phyloP scores from a whole-genome alignment of 495 filamentous ascomycete genomes.

The Trichocladium antarcticum region DNA sequence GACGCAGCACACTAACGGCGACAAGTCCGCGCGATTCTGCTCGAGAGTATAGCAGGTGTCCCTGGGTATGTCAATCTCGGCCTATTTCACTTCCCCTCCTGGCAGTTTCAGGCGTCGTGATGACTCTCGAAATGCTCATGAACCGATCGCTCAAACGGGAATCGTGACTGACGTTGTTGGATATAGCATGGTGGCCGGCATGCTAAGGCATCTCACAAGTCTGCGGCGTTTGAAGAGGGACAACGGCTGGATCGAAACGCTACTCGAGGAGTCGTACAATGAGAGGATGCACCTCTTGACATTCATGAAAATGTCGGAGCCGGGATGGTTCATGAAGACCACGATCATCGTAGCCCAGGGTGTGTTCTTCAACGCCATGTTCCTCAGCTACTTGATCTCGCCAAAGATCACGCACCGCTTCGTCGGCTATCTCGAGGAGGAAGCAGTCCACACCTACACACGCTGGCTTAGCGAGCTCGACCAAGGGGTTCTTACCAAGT shows the following conservation, averaged over 20 bases:
- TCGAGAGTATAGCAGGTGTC: constrained; percentile 89
- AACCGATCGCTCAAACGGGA: too few species aligned
- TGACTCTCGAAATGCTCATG: too few species aligned
- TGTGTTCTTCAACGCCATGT: constrained; percentile 92
- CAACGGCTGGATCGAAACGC: constrained; percentile 96
- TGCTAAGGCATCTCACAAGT: constrained; percentile 77
- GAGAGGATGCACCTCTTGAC: constrained; percentile 94
- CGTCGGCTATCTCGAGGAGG: constrained; percentile 93
- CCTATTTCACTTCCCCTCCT: too few species aligned
- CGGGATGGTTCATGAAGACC: constrained; percentile 78
- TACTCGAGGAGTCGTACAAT: constrained; percentile 90
- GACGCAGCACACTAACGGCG: not conserved
- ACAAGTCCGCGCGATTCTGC: constrained; percentile 66
- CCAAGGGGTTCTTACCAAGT: constrained; percentile 66
- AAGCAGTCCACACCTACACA: constrained; percentile 92
- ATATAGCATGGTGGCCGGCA: constrained; percentile 95
- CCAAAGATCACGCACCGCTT: constrained; percentile 90
- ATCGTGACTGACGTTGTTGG: too few species aligned
- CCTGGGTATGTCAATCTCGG: too few species aligned
- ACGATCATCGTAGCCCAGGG: constrained; percentile 73
- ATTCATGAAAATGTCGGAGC: constrained; percentile 86
- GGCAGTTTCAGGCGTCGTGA: too few species aligned
- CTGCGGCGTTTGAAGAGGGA: constrained; percentile 78
- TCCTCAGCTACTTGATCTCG: constrained; percentile 78
- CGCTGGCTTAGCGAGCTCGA: constrained; percentile 80